These are phyloP conservation scores for Simplicillium aogashimaense DNA, from an alignment of 2,329 filamentous ascomycete species.

Conservation along the genomic window DNA sequence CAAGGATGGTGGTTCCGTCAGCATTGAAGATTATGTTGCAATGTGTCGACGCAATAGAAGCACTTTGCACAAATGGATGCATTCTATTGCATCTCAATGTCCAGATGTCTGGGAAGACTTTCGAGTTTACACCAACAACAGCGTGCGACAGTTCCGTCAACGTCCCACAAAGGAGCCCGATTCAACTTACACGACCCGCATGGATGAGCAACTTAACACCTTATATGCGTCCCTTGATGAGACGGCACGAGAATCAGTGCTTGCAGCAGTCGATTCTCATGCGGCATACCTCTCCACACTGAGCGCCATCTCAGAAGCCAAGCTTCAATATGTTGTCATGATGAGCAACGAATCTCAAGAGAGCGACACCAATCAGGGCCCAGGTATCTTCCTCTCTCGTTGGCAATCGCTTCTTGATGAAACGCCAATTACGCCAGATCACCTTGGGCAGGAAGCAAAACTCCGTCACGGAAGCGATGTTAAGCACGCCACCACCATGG, in stretches of 20 bases:
- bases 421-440: slow-evolving; percentile 57
- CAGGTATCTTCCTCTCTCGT: slow-evolving; percentile 60
- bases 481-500: slow-evolving; percentile 28
- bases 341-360: slow-evolving; percentile 13
- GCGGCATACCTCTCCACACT: slow-evolving; percentile 48
- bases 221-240: slow-evolving; percentile 36
- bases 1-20: slow-evolving; percentile 21
- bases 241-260: slow-evolving; percentile 33
- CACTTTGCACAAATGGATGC: slow-evolving; percentile 59
- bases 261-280: slow-evolving; percentile 48
- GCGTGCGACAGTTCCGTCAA: slow-evolving; percentile 44
- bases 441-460: slow-evolving; percentile 28
- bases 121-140: slow-evolving; percentile 48
- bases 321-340: slow-evolving; percentile 48
- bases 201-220: slow-evolving; percentile 27
- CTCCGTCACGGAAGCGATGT: slow-evolving; percentile 45
- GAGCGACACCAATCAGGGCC: slow-evolving; percentile 39
- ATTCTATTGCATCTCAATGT: slow-evolving; percentile 58
- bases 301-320: slow-evolving; percentile 38
- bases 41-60: slow-evolving; percentile 55
- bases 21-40: slow-evolving; percentile 62
- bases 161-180: slow-evolving; percentile 21
- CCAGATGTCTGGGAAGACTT: slow-evolving; percentile 55
- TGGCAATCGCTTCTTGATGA: slow-evolving; percentile 65
- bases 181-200: slow-evolving; percentile 17